Base-by-base conservation (phyloP, 139 green algal genomes). In the Volvox africanus region DNA sequence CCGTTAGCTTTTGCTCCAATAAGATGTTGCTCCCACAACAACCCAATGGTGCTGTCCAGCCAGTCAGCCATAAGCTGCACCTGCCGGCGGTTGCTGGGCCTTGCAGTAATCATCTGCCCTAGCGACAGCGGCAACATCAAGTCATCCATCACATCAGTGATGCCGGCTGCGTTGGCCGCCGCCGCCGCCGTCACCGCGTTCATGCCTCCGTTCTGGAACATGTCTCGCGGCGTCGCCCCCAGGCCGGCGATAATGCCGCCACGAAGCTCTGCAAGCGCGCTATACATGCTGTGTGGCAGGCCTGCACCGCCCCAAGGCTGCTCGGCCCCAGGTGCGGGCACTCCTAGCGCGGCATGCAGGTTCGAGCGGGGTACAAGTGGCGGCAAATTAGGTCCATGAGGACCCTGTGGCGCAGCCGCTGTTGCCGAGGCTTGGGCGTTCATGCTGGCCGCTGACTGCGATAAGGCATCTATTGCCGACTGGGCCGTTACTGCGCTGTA, bases 31-130 rank as follows among this genome's bases (percentile, higher is more conserved):
- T 93, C 86, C 83, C 82, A 91, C 50, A 92, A 28, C 21, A 50
- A 2, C 2, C 68, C 87, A n/a, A 91, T 79, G 11, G 76, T 71
- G n/a, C 11, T 36, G 77, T 94, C 92, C 33, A 94, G 67, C 92
- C 92, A 94, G 36, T 94, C 88, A 17, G 88, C 88, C 83, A 92
- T 91, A 32, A 94, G 83, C 55, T 94, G 91, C 22, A 91, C 71
- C 55, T 92, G 87, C 24, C 78, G 62, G 17, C 75, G 82, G 6
- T 21, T 33, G 55, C 69, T 82, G 62, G 89, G 71, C 19, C 65
- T 55, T 21, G 30, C 80, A 19, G 0, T 77, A 24, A 92, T 92
- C 36, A 92, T 61, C 36, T 50, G 32, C 0, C 88, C 37, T 37
- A 92, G 80, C 80, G 50, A 32, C 68, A 33, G 88, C 82, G 79